Conservation (phyloP, 2,329 filamentous ascomycete species). For the Fusarium zealandicum region DNA sequence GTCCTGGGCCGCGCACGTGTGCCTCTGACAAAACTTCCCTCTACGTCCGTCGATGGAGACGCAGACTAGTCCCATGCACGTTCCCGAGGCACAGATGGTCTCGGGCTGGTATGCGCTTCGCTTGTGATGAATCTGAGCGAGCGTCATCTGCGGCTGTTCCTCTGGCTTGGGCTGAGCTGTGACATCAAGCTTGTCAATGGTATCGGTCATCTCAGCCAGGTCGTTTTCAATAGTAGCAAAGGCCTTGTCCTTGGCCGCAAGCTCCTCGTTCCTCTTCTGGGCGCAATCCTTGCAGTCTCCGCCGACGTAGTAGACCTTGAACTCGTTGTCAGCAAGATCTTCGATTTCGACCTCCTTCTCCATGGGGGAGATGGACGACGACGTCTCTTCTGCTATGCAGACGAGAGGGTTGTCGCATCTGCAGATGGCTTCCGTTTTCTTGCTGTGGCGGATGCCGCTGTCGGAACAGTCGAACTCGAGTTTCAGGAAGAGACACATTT, state of each 20-base stretch:
- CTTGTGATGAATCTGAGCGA: not conserved
- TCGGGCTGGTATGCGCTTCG: not conserved
- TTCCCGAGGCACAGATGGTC: slow-evolving; percentile 12
- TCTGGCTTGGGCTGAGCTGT: not conserved
- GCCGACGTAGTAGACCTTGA: not conserved
- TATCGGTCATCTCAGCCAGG: not conserved
- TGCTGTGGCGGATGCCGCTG: not conserved
- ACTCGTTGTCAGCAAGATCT: not conserved
- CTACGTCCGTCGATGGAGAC: not conserved
- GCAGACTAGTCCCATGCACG: not conserved
- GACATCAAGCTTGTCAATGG: not conserved
- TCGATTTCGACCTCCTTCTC: not conserved
- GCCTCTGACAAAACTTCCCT: slow-evolving; percentile 27
- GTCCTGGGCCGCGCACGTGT: slow-evolving; percentile 27
- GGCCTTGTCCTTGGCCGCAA: slow-evolving; percentile 2
- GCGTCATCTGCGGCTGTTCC: accelerated
- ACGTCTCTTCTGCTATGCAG: not conserved
- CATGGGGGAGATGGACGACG: not conserved
- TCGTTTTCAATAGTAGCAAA: not conserved
- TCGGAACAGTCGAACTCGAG: slow-evolving; percentile 21
- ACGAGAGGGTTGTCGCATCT: slow-evolving; percentile 8
- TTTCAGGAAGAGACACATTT: slow-evolving; percentile 17
- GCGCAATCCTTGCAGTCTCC: slow-evolving; percentile 8
- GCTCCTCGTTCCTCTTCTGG: not conserved
- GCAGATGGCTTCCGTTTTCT: not conserved